Percentiles rank a stretch among this genome's conserved stretches.
Evolutionary conservation across 495 filamentous ascomycete species (phyloP).

Genomic region (Neurospora sp.): DNA sequence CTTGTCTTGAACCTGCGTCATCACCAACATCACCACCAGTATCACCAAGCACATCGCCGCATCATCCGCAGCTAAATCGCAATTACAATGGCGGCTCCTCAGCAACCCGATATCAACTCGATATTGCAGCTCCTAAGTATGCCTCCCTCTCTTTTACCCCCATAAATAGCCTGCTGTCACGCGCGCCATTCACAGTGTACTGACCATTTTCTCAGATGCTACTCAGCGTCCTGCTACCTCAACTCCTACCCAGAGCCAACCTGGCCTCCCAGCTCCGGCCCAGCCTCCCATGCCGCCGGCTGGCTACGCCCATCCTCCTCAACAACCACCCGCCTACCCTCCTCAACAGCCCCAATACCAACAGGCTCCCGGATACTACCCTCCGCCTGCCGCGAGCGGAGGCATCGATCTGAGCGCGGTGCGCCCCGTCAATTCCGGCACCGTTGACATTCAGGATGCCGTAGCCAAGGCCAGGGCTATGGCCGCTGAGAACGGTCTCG

Average conservation of each 20-base stretch:
- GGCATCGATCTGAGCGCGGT: constrained; percentile 65
- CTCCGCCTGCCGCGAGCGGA: constrained; percentile 58
- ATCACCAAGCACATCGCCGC: not conserved
- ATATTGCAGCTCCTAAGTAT: constrained; percentile 17
- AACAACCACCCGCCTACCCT: constrained; percentile 18
- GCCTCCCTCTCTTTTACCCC: not conserved
- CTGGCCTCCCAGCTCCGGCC: constrained; percentile 24
- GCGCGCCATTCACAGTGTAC: not conserved
- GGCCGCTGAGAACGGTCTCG: constrained; percentile 59
- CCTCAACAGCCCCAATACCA: constrained; percentile 33
- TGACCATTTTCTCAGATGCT: constrained; percentile 8
- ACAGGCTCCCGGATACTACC: constrained; percentile 43
- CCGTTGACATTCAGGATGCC: constrained; percentile 61
- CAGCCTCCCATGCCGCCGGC: constrained; percentile 4
- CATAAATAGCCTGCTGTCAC: not conserved
- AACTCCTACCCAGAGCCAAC: constrained; percentile 35
- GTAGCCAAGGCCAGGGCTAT: constrained; percentile 62
- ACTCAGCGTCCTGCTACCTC: constrained; percentile 21
- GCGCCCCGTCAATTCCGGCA: constrained; percentile 61
- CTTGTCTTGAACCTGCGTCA: not conserved
- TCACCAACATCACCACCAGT: not conserved
- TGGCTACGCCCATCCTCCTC: constrained; percentile 16
- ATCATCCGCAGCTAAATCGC: not conserved
- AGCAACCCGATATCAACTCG: constrained; percentile 19
- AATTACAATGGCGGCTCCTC: constrained; percentile 18